Base-by-base conservation (phyloP, 306 rosid species). In the Cicer cuneatum region DNA sequence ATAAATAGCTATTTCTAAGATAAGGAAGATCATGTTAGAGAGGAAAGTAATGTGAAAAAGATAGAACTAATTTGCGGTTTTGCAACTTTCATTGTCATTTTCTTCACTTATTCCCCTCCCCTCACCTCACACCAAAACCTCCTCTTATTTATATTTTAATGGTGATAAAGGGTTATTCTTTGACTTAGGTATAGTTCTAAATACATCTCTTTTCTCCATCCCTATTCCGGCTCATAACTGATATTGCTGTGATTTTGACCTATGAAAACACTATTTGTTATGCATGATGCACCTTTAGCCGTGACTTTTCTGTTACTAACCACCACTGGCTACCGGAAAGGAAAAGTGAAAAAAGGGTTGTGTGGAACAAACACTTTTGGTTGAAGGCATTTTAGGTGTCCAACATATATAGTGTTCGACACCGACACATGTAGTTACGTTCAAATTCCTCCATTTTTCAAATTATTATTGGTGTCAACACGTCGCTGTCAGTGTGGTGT, bases 231-330 rank as follows among this genome's bases (percentile, higher is more conserved):
- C 67, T 12, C 64, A 8, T 61, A n/a, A 18, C 10, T 60, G 64
- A 43, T 80, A 53, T 73, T 66, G 16, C 43, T 40, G 15, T 51
- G 52, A 52, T 74, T 74, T 24, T 46, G 41, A 40, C 68, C 7
- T 15, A 10, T 56, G 57, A 67, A 33, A 63, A 65, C 7, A 45
- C 24, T 71, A 29, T 53, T 71, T 24, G 40, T 46, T 64, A 38
- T 12, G 46, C 35, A 21, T 64, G 43, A 56, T 65, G 74, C 43
- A 33, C 54, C 41, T 35, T 46, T 72, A 78, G 46, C 48, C 29
- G 10, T 41, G 40, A 59, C 12, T 9, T 65, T 67, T 51, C 15
- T 51, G 35, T 69, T 61, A 49, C 45, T 59, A 41, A 11, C 54
- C 62, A 70, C 8, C 66, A 35, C 35, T 66, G 10, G 21, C 41